phyloP scores from a whole-genome alignment of 2,329 filamentous ascomycete species.

The Aspergillus pseudonomiae region DNA sequence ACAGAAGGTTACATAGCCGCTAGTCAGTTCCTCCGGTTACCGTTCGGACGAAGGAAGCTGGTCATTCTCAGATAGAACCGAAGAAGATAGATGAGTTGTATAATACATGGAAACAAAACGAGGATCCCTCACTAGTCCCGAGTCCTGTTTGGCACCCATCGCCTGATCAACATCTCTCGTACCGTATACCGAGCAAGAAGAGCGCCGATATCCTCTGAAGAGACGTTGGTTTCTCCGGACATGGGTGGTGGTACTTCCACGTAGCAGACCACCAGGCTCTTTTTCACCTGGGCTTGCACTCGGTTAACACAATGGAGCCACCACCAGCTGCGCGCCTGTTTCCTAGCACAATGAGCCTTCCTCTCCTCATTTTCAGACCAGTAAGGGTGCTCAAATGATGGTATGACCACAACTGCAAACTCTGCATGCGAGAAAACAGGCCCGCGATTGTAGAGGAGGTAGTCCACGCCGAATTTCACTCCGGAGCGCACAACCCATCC shows the following conservation, averaged over 20 bases:
- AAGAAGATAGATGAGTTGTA: not conserved
- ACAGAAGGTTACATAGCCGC: conserved; percentile 17
- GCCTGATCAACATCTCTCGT: conserved; percentile 76
- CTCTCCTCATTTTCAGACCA: conserved; percentile 62
- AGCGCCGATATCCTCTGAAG: conserved; percentile 59
- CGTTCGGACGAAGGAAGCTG: not conserved
- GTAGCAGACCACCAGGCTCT: conserved; percentile 86
- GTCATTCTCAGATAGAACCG: not conserved
- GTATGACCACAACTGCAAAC: conserved; percentile 83
- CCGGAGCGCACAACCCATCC: conserved; percentile 93
- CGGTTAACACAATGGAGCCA: conserved; percentile 82
- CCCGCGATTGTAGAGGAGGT: conserved; percentile 88
- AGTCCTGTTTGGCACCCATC: conserved; percentile 84
- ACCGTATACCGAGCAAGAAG: conserved; percentile 73
- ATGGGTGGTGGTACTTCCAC: conserved; percentile 81
- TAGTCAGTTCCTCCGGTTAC: not conserved
- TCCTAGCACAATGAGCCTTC: conserved; percentile 55
- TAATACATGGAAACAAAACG: conserved; percentile 1
- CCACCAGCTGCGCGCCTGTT: conserved; percentile 50
- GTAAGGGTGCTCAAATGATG: conserved; percentile 73
- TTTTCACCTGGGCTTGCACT: conserved; percentile 85
- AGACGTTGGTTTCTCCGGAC: conserved; percentile 38
- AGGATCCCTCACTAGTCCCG: conserved; percentile 51
- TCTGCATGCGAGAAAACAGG: conserved; percentile 95
- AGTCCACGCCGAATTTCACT: conserved; percentile 93